Evolutionary conservation across 2,329 filamentous ascomycete genomes (phyloP), one percentile per base, ranked within the genome.

Genomic region (Orbilia quercus): DNA sequence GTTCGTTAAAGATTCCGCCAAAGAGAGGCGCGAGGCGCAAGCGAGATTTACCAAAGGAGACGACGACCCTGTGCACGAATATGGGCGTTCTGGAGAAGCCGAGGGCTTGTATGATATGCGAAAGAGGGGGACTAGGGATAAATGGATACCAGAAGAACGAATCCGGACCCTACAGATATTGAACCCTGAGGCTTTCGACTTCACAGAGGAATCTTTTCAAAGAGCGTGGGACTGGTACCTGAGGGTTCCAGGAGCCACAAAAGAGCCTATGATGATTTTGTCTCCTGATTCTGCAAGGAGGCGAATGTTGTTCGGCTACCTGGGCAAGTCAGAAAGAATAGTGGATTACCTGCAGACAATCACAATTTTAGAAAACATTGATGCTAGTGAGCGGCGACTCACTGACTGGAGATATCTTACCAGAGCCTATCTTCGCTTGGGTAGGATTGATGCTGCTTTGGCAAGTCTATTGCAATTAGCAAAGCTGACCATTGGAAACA

Each of bases 1-100:
- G 16, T 77, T 76, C 7, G 76, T 79, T 38, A 62, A 48, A 7
- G 74, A 75, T 25, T 57, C 50, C 20, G 58, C 54, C n/a, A 67
- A 55, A 28, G 62, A 31, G 54, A 51, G 44, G 44, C 38, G 55
- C 47, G 65, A 62, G 34, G 60, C 44, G 6, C 65, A 60, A 36
- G 38, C 36, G 75, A 76, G 23, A 74, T 58, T 28, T 45, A 45
- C 44, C 20, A 42, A 22, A 12, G 42, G 47, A 14, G 60, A 74
- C 14, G 54, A 74, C 16, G 63, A 74, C 23, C 20, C 34, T 7
- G 57, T 44, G 36, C 57, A 47, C 38, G 67, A 72, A 53, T 65
- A 65, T 47, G 67, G 51, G 4, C 53, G 16, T n/a, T 64, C 67
- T 25, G 60, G 23, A 7, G 65, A 60, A 59, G 34, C 40, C 22